Evolutionary conservation across 345 rosid species (phyloP).

Genomic region (Passiflora organensis): DNA sequence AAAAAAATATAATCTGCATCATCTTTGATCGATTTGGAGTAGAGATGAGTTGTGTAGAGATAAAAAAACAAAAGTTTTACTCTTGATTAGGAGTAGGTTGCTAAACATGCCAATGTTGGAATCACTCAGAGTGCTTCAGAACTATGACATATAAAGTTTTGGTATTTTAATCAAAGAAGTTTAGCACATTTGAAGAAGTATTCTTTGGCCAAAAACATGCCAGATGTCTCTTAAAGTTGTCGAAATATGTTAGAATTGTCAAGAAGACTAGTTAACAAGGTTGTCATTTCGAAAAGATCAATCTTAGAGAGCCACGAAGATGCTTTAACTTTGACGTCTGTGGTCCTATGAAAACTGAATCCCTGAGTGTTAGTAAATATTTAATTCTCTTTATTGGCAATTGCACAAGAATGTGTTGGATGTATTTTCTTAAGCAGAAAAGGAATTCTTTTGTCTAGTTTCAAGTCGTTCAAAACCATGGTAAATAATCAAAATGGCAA

Average conservation of each 20-base stretch:
- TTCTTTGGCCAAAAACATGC: not conserved
- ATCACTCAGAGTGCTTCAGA: not conserved
- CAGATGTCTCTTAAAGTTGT: fast-evolving
- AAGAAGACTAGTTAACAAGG: not conserved
- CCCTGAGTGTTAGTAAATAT: too few relatives aligned
- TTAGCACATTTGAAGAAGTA: not conserved
- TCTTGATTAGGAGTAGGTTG: not conserved
- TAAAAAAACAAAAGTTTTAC: not conserved
- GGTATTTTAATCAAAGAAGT: not conserved
- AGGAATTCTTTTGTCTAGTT: not conserved
- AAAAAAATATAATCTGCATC: not conserved
- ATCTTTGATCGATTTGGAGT: not conserved
- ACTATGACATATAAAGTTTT: not conserved
- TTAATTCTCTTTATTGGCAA: not conserved
- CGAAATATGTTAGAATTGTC: not conserved
- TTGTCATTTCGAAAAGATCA: not conserved
- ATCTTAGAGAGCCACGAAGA: too few relatives aligned
- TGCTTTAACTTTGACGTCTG: too few relatives aligned
- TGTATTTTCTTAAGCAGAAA: too few relatives aligned
- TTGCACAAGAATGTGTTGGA: not conserved
- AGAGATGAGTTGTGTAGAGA: not conserved
- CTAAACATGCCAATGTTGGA: not conserved
- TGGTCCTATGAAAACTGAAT: too few relatives aligned
- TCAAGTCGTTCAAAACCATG: not conserved
- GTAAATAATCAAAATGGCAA: too few relatives aligned